phyloP scores from a whole-genome alignment of 176 grass and related monocot species.

The Eremochloa ophiuroides region DNA sequence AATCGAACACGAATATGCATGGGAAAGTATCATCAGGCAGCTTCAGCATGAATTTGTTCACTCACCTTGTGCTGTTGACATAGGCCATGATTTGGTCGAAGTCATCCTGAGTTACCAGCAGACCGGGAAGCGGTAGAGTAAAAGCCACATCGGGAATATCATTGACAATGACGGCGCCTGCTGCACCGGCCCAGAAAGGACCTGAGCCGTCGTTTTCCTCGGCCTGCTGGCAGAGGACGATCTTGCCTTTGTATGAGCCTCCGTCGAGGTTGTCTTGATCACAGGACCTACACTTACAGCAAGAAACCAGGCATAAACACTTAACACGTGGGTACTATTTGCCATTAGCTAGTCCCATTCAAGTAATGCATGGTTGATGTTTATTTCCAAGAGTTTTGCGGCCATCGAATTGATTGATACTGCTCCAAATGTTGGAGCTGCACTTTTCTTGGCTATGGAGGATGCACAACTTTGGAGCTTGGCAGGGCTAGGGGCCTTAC shows the following conservation, averaged over 20 bases:
- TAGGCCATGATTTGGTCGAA: slow-evolving; percentile 3
- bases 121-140: neutral
- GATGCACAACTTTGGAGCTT: no score
- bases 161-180: neutral
- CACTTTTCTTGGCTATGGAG: no score
- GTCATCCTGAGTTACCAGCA: neutral
- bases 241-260: slow-evolving; percentile 20
- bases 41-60: neutral
- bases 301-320: neutral
- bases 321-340: neutral
- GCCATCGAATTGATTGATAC: neutral
- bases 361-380: no score
- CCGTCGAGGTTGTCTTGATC: neutral
- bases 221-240: neutral
- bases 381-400: neutral
- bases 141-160: neutral
- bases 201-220: neutral
- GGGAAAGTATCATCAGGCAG: no score
- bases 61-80: slow-evolving; percentile 6
- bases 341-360: rapidly evolving
- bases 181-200: neutral
- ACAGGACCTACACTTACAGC: neutral
- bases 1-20: no score
- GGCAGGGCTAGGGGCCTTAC: no score
- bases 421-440: no score